These are phyloP conservation scores for Emericellopsis terricola DNA, from an alignment of 495 filamentous ascomycete species.

Conservation along the genomic window DNA sequence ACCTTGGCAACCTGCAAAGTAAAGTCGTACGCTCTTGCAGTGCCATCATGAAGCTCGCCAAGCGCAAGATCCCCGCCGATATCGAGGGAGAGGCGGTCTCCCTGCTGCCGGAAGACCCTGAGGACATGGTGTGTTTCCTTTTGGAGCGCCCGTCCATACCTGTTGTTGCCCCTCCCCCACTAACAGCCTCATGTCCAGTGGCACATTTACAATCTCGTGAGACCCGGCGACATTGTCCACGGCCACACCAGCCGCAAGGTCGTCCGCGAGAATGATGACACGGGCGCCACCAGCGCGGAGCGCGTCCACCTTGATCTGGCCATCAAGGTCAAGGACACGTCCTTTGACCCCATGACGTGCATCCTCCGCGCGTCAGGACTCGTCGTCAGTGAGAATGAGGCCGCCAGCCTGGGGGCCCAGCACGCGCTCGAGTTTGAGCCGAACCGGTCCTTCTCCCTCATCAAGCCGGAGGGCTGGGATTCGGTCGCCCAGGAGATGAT, in stretches of 20 bases:
- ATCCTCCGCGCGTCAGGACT: slow-evolving; percentile 73
- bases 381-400: slow-evolving; percentile 66
- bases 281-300: slow-evolving; percentile 55
- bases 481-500: slow-evolving; percentile 66
- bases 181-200: slow-evolving; percentile 43
- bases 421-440: slow-evolving; percentile 82
- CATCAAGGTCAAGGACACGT: slow-evolving; percentile 64
- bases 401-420: slow-evolving; percentile 65
- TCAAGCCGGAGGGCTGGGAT: slow-evolving; percentile 83
- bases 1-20: too few relatives aligned
- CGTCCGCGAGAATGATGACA: slow-evolving; percentile 48
- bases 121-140: slow-evolving; percentile 63
- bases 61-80: slow-evolving; percentile 48
- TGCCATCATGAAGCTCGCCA: slow-evolving; percentile 50
- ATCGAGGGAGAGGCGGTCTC: slow-evolving; percentile 65
- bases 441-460: slow-evolving; percentile 52
- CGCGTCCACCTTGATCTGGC: slow-evolving; percentile 64
- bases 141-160: slow-evolving; percentile 2
- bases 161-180: background rate
- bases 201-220: slow-evolving; percentile 93
- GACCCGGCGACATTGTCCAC: slow-evolving; percentile 56
- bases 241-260: slow-evolving; percentile 74
- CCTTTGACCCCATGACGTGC: slow-evolving; percentile 75
- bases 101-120: slow-evolving; percentile 74
- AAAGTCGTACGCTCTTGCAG: too few relatives aligned